Evolutionary conservation across 1,139 yeast genomes (phyloP), one percentile per base, ranked within the genome.

Genomic region (Pichia cactophila): DNA sequence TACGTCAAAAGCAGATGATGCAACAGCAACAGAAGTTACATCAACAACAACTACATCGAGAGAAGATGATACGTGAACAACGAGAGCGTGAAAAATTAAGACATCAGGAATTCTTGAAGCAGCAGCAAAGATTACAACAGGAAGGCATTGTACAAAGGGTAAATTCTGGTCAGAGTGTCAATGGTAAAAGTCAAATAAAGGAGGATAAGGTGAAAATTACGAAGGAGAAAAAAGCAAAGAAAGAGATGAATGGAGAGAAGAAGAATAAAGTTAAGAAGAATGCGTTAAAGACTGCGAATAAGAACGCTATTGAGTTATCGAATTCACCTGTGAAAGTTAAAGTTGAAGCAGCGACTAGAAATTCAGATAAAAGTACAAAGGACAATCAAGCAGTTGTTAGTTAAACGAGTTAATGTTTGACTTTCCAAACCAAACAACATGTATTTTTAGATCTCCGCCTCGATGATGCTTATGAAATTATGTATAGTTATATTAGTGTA

Each of bases 11-110:
- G 43, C 64, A 66, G 53, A 75, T 63, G 73, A 77, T 42, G 65
- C 77, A 62, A 65, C 62, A 74, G 45, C 78, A 73, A 48, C 81
- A 81, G 56, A 77, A 80, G 50, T 78, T 75, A 51, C 77, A 77
- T 46, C 69, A 70, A 37, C 73, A 73, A 55, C 71, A 69, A 53
- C 71, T 71, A 45, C 75, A 69, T 53, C 67, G 70, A 47, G 72
- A 72, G 49, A 69, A 68, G 58, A 63, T 70, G 48, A 69, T 67
- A 50, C 65, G 62, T 36, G 49, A 47, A 28, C 53, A 50, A 16
- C 42, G 48, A 23, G 50, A 50, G 26, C 49, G 49, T 23, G 54
- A 50, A 36, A 41, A 31, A 12, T 47, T 39, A 26, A 49, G 43
- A 12, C n/a, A 43, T 14, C 41, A 50, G 23, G 50, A 44, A 16